Evolutionary conservation across 768 basidiomycete species (phyloP), one percentile per base, ranked within the genome.

Genomic region (Auriscalpium orientale): DNA sequence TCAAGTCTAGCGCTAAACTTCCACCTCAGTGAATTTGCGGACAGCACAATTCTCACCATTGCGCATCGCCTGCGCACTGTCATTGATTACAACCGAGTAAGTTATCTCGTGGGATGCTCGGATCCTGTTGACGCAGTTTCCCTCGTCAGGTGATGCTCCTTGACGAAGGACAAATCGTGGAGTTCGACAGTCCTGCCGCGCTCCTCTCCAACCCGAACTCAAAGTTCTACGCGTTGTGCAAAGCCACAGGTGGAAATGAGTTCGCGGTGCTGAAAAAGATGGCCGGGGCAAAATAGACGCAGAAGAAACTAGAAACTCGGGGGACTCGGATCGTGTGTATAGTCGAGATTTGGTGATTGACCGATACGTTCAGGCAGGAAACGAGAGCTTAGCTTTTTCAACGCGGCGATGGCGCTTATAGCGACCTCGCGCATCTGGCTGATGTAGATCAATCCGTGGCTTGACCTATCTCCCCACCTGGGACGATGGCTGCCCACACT

Each of bases 31-130:
- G 84, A 87, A 72, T 92, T 91, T 59, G 82, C 86, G 4, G 78
- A 84, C 16, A 89, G 86, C 66, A 93, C 89, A 0, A 89, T 91
- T 55, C 70, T 91, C 35, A 91, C 89, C 1, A 90, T 92, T 54
- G 89, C 90, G 12, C 90, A 92, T 70, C 80, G 85, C 10, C 73
- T 89, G 54, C 77, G 85, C 4, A 88, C 87, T 3, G 85, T 89
- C 49, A 90, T 93, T 54, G 89, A 92, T 64, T 93, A 91, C 61
- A 85, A 92, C 67, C 79, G 84, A 61, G 87, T 86, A 71, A 56
- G 84, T 33, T 40, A 36, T 40, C 36, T 12, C 16, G 35, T 16
- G 8, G 48, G 28, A 28, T 28, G 7, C 7, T 28, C 1, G 28
- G 7, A 28, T 28, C 28, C 28, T 28, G 28, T 28, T 28, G 4